Base-by-base conservation (phyloP, 2,329 filamentous ascomycete genomes). In the Hypoxylon sp. region DNA sequence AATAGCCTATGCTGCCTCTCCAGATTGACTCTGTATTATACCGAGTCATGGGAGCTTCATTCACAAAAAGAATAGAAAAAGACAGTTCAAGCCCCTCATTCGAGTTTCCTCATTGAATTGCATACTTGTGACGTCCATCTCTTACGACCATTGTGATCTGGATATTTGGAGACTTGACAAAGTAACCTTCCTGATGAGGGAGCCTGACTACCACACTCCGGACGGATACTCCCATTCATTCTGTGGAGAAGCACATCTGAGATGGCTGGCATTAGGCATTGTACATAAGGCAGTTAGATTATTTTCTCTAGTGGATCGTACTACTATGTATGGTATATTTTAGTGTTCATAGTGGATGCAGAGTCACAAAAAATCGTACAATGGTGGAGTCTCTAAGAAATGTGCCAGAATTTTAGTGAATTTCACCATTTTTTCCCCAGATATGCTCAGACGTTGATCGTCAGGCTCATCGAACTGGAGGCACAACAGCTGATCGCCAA, bases 71-170 rank as follows among this genome's bases (percentile, higher is more conserved):
- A 71, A 69, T 66, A 35, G 39, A 70, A 72, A 64, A 72, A 71
- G 39, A 70, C 68, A 71, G 68, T 72, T 71, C 70, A 69, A 69
- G 63, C 65, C 70, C 70, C 70, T 72, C 70, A 66, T 29, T 29
- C 24, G 47, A 62, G 24, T 55, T 61, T 42, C 31, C 29, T 57
- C 31, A 22, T 57, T 58, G 51, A 59, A 55, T 58, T 63, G 50
- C 58, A 52, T 63, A 54, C 65, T 63, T 50, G 17, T 50, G n/a
- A 22, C 61, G 42, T 60, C 47, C 13, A n/a, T 39, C 14, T 13
- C 31, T 39, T 33, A 51, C 47, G 22, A 54, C 48, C 33, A 46
- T 42, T 46, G 17, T 46, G 54, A 13, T 35, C 50, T 44, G 46
- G 52, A 33, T 22, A 54, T 26, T 60, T n/a, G 35, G 26, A 50